A percentile compares a stretch with the other conserved stretches of the same genome.
phyloP scores from a whole-genome alignment of 2,329 filamentous ascomycete species.

The Penicillium sp. region DNA sequence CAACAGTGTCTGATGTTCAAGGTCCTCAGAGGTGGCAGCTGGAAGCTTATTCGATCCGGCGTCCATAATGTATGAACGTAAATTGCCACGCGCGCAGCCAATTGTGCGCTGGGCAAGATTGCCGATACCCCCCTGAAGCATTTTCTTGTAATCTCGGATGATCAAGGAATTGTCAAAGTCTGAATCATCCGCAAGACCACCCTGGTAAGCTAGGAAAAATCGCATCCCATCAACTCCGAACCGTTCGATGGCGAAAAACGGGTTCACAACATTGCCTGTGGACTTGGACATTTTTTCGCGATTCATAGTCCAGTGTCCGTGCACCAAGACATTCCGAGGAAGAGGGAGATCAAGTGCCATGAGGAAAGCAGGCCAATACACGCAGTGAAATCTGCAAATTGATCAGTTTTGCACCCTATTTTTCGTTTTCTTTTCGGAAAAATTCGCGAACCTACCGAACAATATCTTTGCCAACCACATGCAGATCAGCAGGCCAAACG shows the following conservation, averaged over 20 bases:
- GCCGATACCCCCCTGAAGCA: conserved; percentile 73
- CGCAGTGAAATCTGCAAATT: conserved; percentile 71
- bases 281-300: conserved; percentile 96
- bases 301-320: conserved; percentile 94
- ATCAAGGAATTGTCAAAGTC: conserved; percentile 82
- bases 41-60: conserved; percentile 31
- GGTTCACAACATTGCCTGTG: conserved; percentile 90
- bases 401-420: conserved; percentile 18
- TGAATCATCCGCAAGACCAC: conserved; percentile 72
- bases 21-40: conserved; percentile 31
- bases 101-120: conserved; percentile 74
- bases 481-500: conserved; percentile 87
- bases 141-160: conserved; percentile 73
- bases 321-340: conserved; percentile 77
- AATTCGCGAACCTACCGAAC: conserved; percentile 54
- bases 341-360: conserved; percentile 80
- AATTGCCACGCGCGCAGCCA: conserved; percentile 67
- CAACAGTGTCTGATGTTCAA: conserved; percentile 44
- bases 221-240: conserved; percentile 86
- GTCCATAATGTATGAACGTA: conserved; percentile 57
- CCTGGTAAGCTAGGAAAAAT: conserved; percentile 81
- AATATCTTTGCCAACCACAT: conserved; percentile 96
- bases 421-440: background rate
- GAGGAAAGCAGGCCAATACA: conserved; percentile 97
- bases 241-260: conserved; percentile 83